These are phyloP conservation scores for Salix arbutifolia DNA, from an alignment of 345 rosid species.

Conservation along the genomic window DNA sequence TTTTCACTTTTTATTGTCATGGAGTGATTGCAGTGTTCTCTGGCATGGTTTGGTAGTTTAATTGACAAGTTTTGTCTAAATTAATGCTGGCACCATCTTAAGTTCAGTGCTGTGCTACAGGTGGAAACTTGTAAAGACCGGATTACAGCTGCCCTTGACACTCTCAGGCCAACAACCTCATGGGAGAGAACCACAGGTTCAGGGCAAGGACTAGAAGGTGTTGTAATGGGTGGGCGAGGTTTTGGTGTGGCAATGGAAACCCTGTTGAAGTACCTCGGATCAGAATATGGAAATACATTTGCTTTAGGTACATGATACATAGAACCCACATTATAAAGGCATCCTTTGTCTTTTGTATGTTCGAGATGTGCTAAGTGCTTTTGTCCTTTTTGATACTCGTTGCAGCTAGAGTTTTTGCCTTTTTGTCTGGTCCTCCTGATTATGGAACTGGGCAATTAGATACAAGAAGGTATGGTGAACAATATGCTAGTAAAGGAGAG, in stretches of 20 bases:
- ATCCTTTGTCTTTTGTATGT: not conserved
- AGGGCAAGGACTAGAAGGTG: conserved; percentile 75
- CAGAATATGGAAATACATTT: conserved; percentile 92
- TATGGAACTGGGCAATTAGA: conserved; percentile 96
- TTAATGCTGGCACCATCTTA: conserved; percentile 6
- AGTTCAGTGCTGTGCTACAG: conserved; percentile 31
- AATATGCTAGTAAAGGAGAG: conserved; percentile 96
- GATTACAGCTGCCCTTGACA: conserved; percentile 87
- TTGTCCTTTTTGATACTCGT: conserved; percentile 22
- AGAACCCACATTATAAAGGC: not conserved
- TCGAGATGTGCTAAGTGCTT: conserved; percentile 1
- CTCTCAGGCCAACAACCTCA: conserved; percentile 87
- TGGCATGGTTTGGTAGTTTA: not conserved
- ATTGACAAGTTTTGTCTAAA: not conserved
- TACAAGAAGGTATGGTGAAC: conserved; percentile 96
- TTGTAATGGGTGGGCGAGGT: conserved; percentile 95
- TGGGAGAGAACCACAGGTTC: conserved; percentile 92
- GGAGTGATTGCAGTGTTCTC: not conserved
- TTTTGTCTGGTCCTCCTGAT: conserved; percentile 98
- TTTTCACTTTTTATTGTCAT: not conserved
- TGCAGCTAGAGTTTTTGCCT: conserved; percentile 96
- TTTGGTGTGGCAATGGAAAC: conserved; percentile 98
- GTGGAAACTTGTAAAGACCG: conserved; percentile 91
- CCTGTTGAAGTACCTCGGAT: conserved; percentile 84
- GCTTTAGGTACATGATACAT: conserved; percentile 64